Base-by-base conservation (phyloP, 1,284 basidiomycete genomes). In the Trichosporon ovoides region DNA sequence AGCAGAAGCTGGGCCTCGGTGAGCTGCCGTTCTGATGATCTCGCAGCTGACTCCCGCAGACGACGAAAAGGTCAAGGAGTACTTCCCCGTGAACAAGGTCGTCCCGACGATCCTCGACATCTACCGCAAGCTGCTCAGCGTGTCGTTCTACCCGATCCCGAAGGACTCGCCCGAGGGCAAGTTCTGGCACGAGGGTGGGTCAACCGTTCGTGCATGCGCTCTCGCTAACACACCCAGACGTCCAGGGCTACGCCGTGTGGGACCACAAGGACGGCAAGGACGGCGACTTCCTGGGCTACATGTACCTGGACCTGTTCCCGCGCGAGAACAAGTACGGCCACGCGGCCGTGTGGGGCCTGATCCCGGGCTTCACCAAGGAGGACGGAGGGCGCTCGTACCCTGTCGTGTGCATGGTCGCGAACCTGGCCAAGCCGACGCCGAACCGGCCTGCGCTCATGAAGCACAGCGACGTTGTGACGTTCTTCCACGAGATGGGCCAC, bases 241-340 rank as follows among this genome's bases (percentile, higher is more conserved):
- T 53, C n/a, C 49, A 55, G 54, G 63, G 61, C 13, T 65, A 65
- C 53, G 59, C 61, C 13, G 58, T 65, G 3, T 62, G 61, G 86
- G 66, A 63, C 56, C 55, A 59, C 57, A 36, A 58, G 56, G 53
- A 63, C 48, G 61, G 61, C 35, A 83, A 81, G 64, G 81, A 82
- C 3, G 85, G 81, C 35, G 90, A 91, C 66, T 72, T 90, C 35
- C 55, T 61, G 87, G 90, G 16, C 85, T 88, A 73, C 87, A 60
- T 88, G 70, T 89, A 90, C 69, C 84, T 92, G 24, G 91, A 93
- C 69, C 82, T 93, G 37, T 92, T 88, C 81, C 90, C 90, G 55
- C 85, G 90, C 87, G 87, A 81, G 57, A 82, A 83, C 48, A 92
- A 91, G 72, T 91, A 89, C 71, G 84, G 86, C 6, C 90, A 93